Evolutionary conservation across 2,329 filamentous ascomycete genomes (phyloP), one percentile per base, ranked within the genome.

Genomic region (Diaporthe humulicola): DNA sequence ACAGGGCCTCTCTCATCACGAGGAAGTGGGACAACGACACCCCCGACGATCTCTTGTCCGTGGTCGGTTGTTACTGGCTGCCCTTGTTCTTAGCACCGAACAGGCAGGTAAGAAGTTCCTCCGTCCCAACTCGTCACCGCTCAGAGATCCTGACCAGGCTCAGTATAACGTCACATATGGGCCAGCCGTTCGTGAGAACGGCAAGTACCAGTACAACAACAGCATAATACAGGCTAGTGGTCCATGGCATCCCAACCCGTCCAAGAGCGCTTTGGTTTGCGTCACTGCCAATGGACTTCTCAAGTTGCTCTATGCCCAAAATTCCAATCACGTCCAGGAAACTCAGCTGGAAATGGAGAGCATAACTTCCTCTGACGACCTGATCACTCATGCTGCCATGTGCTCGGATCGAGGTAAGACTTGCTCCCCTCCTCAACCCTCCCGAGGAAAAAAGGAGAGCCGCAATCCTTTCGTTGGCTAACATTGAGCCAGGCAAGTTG

Each of bases 1-100:
- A 98, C 80, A 90, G 92, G 70, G 90, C 96, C 73, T 71, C 75
- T 19, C 89, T 88, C 42, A 82, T 90, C 14, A 87, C 88, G 67
- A 90, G 92, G 56, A 89, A 88, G 73, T 93, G 91, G 84, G 88
- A 92, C 33, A 83, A 87, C n/a, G 95, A 96, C 80, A 84, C 90
- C 2, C 86, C 92, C 71, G 93, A 95, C 79, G 95, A 98, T 81
- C 87, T 94, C 50, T 91, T 93, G 77, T 90, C 92, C 67, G 87
- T 98, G 7, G 94, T 97, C 9, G 97, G 96, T 4, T 90, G 95
- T 81, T 93, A 95, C 84, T 99, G 97, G 97, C 87, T 98, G 72
- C 86, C 88, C n/a, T 87, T 92, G 33, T 85, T 89, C 38, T 87
- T 50, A 40, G n/a, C 64, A 22, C 48, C 81, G n/a, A 81, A 81